These are phyloP conservation scores for Termitomyces sp. DNA, from an alignment of 768 basidiomycete genomes.

Conservation along the genomic window DNA sequence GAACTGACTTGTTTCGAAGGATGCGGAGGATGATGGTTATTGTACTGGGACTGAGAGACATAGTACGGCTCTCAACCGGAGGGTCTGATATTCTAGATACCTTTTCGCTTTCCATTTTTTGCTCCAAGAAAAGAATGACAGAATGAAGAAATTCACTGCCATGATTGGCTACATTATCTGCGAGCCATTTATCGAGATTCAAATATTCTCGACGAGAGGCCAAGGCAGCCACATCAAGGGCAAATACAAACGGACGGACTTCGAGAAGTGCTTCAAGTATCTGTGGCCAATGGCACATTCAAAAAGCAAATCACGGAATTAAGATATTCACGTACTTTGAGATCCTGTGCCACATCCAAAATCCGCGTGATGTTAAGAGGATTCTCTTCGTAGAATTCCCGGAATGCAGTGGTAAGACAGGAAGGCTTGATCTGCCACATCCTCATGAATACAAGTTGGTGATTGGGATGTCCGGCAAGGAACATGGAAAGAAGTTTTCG, in stretches of 20 bases:
- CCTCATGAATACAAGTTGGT: conserved; percentile 95
- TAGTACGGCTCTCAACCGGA: conserved; percentile 71
- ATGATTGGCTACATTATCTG: conserved; percentile 77
- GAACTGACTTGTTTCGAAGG: conserved; percentile 73
- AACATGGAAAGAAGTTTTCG: conserved; percentile 85
- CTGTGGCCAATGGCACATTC: conserved; percentile 28
- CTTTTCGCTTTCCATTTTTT: conserved; percentile 92
- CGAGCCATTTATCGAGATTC: conserved; percentile 95
- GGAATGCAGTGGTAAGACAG: conserved; percentile 83
- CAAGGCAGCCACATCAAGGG: conserved; percentile 90
- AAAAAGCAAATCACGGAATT: background rate
- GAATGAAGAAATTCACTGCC: conserved; percentile 84
- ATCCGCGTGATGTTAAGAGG: conserved; percentile 93
- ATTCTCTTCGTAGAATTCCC: conserved; percentile 88
- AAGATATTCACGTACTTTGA: conserved; percentile 59
- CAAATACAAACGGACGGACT: conserved; percentile 83
- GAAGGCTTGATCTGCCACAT: conserved; percentile 89
- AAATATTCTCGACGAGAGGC: conserved; percentile 92
- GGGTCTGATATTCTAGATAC: conserved; percentile 71
- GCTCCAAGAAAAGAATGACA: conserved; percentile 82
- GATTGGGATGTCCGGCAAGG: conserved; percentile 87
- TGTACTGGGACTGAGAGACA: conserved; percentile 82
- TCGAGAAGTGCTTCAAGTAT: conserved; percentile 91
- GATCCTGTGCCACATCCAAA: conserved; percentile 90
- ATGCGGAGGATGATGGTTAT: conserved; percentile 91